Base-by-base conservation (phyloP, 75 land plant genomes). In the Adiantum capillusveneris region DNA sequence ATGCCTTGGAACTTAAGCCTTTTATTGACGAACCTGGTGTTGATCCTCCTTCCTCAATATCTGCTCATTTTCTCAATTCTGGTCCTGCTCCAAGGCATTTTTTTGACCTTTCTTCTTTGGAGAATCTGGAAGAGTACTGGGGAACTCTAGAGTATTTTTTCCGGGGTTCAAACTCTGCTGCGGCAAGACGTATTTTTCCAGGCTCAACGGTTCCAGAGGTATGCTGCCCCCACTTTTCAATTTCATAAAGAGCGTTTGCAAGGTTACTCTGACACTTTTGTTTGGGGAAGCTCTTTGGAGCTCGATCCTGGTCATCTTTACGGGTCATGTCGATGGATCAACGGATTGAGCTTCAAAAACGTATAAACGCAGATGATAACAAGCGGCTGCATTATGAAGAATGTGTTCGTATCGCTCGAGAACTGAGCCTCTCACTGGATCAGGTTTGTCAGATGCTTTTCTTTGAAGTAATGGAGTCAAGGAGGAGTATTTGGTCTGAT, bases 161-260 rank as follows among this genome's bases (percentile, higher is more conserved):
- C 65, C 62, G 83, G 31, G 81, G 88, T 43, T 70, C 88, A 68
- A 70, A 81, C 54, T 67, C 81, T 27, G 37, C 61, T 25, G 70
- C 75, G 72, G 88, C 92, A 29, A 53, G 68, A 34, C 86, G 66
- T 75, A 80, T 83, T 44, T 95, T 95, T 58, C 99, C 99, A 64
- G 99, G 96, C 30, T 84, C 92, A 62, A 73, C 74, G 65, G 99
- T 90, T 62, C 82, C 72, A 41, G 97, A 90, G 96, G 98, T 94
- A 52, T 44, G 19, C 44, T 24, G 16, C 20, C 20, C 57, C 16
- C 25, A 41, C 25, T 20, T 44, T n/a, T n/a, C n/a, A n/a, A 25
- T 21, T 64, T 34, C 22, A 70, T 21, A 16, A 2, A 25, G 17
- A 18, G 2, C 22, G 5, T 25, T 54, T 54, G 28, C 24, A 18